Conservation (phyloP, 352 stramenopile species). For the Globisporangium paddicum region DNA sequence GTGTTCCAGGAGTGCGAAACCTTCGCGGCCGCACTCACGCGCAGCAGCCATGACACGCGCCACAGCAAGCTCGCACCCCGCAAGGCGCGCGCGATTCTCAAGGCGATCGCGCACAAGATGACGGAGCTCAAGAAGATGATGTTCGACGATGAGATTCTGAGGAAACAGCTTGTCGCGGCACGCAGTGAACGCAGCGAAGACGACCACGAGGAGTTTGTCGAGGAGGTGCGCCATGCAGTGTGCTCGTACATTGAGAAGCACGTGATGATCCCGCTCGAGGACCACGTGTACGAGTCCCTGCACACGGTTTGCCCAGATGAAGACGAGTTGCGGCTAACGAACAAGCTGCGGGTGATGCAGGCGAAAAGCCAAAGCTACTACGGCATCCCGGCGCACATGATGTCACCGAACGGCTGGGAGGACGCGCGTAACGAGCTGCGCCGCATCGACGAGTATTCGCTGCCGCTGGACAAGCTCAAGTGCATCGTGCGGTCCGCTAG, state of each 20-base stretch:
- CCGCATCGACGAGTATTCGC: constrained; percentile 46
- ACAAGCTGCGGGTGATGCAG: constrained; percentile 55
- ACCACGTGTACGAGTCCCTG: constrained; percentile 55
- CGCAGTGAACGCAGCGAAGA: constrained; percentile 30
- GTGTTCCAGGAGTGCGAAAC: constrained; percentile 27
- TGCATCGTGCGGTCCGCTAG: constrained; percentile 55
- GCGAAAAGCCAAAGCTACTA: constrained; percentile 51
- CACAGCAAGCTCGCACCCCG: constrained; percentile 30
- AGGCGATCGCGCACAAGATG: constrained; percentile 47
- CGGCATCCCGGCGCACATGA: constrained; percentile 40
- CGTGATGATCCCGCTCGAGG: constrained; percentile 52
- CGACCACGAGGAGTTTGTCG: constrained; percentile 56
- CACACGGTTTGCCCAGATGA: constrained; percentile 44
- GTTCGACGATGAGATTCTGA: constrained; percentile 36
- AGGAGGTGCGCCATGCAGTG: constrained; percentile 55
- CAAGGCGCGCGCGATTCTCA: constrained; percentile 46
- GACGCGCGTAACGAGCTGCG: constrained; percentile 47
- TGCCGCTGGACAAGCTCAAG: constrained; percentile 69
- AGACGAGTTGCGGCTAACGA: constrained; percentile 34
- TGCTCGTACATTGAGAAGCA: constrained; percentile 41
- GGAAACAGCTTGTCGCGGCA: constrained; percentile 26
- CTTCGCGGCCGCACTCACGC: constrained; percentile 34
- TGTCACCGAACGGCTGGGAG: constrained; percentile 49
- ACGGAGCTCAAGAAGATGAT: constrained; percentile 41
- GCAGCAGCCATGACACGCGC: constrained; percentile 33